Evolutionary conservation across 345 rosid genomes (phyloP).

Genomic region (Pistacia integerrima): DNA sequence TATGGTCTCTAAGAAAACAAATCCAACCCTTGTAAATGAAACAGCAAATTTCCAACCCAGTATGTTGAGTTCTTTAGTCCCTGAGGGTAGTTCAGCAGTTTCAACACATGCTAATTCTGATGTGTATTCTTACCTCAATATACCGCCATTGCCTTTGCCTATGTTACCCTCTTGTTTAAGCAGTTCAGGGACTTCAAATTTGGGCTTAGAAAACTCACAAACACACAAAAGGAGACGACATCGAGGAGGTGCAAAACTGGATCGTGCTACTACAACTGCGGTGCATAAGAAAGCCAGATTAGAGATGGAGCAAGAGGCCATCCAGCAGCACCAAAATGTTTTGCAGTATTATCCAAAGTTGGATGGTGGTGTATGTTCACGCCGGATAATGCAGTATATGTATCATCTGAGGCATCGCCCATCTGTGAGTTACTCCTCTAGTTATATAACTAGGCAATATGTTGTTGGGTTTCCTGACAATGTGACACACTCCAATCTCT

Average conservation of each 20-base stretch:
- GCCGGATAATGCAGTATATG: constrained; percentile 29
- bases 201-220: not conserved
- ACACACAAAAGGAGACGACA: constrained; percentile 12
- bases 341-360: constrained; percentile 3
- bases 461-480: too few species aligned
- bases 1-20: not conserved
- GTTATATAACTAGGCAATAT: not conserved
- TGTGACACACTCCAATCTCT: not conserved
- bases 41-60: not conserved
- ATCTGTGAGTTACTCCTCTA: constrained; percentile 15
- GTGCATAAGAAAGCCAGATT: constrained; percentile 21
- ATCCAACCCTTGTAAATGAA: not conserved
- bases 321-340: constrained; percentile 13
- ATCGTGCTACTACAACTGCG: not conserved
- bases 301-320: constrained; percentile 5
- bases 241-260: not conserved
- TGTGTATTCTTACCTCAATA: constrained; percentile 2
- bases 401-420: constrained; percentile 31
- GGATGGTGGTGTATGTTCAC: constrained; percentile 19
- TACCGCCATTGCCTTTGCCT: constrained; percentile 9
- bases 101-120: constrained; percentile 3
- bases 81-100: not conserved
- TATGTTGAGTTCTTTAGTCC: not conserved
- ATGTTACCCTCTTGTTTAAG: not conserved
- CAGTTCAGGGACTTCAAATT: not conserved